These are phyloP conservation scores for Lanzia echinophila DNA, from an alignment of 2,329 filamentous ascomycete genomes.

Conservation along the genomic window DNA sequence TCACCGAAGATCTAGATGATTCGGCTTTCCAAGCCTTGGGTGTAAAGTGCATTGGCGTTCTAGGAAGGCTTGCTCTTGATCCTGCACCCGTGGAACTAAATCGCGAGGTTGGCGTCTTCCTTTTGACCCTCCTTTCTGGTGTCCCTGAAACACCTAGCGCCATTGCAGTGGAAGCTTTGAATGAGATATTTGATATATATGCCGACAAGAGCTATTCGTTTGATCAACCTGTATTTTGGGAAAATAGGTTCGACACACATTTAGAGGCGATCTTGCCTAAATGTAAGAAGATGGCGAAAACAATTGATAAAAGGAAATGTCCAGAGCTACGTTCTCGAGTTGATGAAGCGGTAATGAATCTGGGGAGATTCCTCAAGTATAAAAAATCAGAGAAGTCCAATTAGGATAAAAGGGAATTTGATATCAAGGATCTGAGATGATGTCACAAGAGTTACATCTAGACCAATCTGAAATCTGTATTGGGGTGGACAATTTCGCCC, in stretches of 20 bases:
- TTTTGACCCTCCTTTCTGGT: constrained; percentile 47
- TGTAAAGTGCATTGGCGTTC: constrained; percentile 60
- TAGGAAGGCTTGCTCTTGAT: constrained; percentile 55
- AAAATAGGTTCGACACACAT: constrained; percentile 51
- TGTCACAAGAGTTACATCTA: no score
- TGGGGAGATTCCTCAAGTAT: constrained; percentile 56
- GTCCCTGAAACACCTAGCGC: constrained; percentile 48
- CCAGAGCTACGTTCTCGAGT: constrained; percentile 51
- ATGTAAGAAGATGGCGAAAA: constrained; percentile 50
- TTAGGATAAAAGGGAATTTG: not conserved
- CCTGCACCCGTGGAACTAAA: constrained; percentile 49
- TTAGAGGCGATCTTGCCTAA: constrained; percentile 49
- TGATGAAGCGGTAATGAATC: constrained; percentile 55
- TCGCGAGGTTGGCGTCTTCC: constrained; percentile 56
- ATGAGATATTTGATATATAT: constrained; percentile 63
- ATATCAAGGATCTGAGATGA: no score
- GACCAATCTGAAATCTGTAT: no score
- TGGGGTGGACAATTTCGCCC: no score
- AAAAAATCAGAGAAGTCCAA: constrained; percentile 38
- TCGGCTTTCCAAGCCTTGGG: constrained; percentile 56
- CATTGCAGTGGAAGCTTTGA: constrained; percentile 56
- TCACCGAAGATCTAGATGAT: constrained; percentile 22
- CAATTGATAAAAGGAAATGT: constrained; percentile 52
- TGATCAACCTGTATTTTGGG: constrained; percentile 59
- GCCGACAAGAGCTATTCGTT: constrained; percentile 51